Evolutionary conservation across 129 eudicot species (phyloP), one percentile per base, ranked within the genome.

Genomic region (Tagetes erecta): DNA sequence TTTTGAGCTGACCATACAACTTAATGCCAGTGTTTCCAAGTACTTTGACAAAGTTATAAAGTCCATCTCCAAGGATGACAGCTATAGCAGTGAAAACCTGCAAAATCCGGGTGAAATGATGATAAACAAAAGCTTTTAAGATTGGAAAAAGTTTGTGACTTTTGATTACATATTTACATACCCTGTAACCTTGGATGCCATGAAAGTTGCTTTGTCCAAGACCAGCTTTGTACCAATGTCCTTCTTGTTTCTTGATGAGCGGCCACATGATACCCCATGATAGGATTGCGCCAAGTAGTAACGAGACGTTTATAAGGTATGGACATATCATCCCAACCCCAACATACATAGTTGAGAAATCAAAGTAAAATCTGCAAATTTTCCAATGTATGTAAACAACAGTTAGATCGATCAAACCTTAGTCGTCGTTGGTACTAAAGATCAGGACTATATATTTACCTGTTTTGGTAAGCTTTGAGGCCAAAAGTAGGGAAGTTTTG

Each of bases 231-330:
- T 83, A 87, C 93, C 93, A 87, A 35, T n/a, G 5, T 6, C 93
- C 93, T 83, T 70, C 70, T 80, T 87, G 81, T 6, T 50, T 46
- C 74, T 85, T 86, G 30, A 87, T 85, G 5, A 66, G 27, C 0
- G 93, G 93, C 93, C 93, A 87, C 86, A 87, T 50, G 64, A 87
- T 80, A 12, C 87, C 89, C 93, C 89, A 87, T 71, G 93, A 87
- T 13, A 87, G 35, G 38, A 85, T 83, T 51, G 87, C 84, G 11
- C 93, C 93, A 51, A 87, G n/a, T 8, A 87, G 81, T 67, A 87
- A 68, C 0, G 93, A 87, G 6, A 85, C 47, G 52, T 85, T 87
- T 20, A 87, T 84, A 83, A 85, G 73, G 84, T 83, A 69, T 42
- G 93, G 89, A 49, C 89, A 85, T 64, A 87, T 85, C 89, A 87